Base-by-base conservation (phyloP, 768 basidiomycete species). In the Wakefieldia striispora region DNA sequence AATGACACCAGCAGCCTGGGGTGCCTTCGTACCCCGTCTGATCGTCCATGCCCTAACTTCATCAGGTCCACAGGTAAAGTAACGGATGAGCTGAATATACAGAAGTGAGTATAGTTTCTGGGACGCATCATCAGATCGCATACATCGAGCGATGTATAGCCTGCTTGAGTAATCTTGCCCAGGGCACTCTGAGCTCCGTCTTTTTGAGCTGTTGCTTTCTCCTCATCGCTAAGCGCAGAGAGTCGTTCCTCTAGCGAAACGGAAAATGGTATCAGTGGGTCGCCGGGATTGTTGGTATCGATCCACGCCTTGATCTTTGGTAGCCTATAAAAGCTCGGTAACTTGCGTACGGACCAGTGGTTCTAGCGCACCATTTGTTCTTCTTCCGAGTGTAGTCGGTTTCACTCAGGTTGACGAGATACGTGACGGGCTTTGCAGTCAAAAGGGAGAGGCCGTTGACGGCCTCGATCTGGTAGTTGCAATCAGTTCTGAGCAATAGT, bases 21-120 rank as follows among this genome's bases (percentile, higher is more conserved):
- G 97, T 1, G 97, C 95, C 67, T 94, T 97, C 23, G 87, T 95
- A 19, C 92, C 94, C 50, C 82, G 84, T 50, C 95, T 79, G 64
- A 99, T 92, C 1, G 95, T 98, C 97, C 97, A 99, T 8, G 95
- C 95, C 45, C 97, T 88, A 9, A 97, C 94, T 73, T 97, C 95
- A 58, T 89, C 88, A 3, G 95, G 95, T 11, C 97, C 97, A 63
- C 91, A 95, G 16, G 97, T 99, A 74, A 97, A 97, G 75, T 97
- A 97, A 14, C 91, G 88, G 61, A 95, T 95, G 43, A 97, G 80
- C 86, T 93, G 57, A 21, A 43, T n/a, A 14, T 11, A 43, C 19
- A 26, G n/a, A 5, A 16, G 38, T 50, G 34, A 40, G 44, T 35
- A 53, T 26, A 4, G 8, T 41, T 27, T 19, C 19, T 20, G 6